Conservation (phyloP, 2,329 filamentous ascomycete species). For the Hyphodiscus sp. region DNA sequence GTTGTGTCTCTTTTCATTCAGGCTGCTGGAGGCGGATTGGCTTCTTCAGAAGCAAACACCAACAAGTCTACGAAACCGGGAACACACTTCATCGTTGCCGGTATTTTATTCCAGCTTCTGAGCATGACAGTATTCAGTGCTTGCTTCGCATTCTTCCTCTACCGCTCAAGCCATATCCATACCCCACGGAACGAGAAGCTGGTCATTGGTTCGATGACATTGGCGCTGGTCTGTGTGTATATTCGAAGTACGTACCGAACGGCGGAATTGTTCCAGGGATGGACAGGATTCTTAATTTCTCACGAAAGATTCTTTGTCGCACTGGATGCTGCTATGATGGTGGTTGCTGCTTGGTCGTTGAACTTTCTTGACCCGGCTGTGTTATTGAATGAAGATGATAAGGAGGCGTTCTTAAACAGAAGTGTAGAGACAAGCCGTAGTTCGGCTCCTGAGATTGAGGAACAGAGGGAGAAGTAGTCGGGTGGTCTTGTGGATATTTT, state of each 20-base stretch:
- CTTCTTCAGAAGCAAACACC: conserved; percentile 7
- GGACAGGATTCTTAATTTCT: conserved; percentile 35
- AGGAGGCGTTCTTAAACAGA: background rate
- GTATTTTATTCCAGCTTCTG: conserved; percentile 44
- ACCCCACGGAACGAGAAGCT: background rate
- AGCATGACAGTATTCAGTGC: background rate
- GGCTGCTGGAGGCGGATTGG: conserved; percentile 48
- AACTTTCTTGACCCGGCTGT: background rate
- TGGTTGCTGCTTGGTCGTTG: conserved; percentile 23
- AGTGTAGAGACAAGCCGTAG: background rate
- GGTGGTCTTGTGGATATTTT: background rate
- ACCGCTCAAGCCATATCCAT: background rate
- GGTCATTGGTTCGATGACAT: conserved; percentile 29
- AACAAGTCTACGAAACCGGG: conserved; percentile 33
- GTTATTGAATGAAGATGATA: background rate
- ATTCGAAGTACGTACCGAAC: conserved; percentile 38
- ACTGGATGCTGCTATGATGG: conserved; percentile 38
- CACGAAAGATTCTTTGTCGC: conserved; percentile 37
- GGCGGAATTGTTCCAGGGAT: conserved; percentile 39
- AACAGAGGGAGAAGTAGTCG: background rate
- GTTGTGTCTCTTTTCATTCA: conserved; percentile 51
- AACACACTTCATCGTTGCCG: conserved; percentile 51
- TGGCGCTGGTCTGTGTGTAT: conserved; percentile 33
- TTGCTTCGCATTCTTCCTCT: background rate
- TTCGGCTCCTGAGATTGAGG: background rate